These are phyloP conservation scores for Pseudozyma hubeiensis DNA, from an alignment of 1,284 basidiomycete genomes.

Conservation along the genomic window DNA sequence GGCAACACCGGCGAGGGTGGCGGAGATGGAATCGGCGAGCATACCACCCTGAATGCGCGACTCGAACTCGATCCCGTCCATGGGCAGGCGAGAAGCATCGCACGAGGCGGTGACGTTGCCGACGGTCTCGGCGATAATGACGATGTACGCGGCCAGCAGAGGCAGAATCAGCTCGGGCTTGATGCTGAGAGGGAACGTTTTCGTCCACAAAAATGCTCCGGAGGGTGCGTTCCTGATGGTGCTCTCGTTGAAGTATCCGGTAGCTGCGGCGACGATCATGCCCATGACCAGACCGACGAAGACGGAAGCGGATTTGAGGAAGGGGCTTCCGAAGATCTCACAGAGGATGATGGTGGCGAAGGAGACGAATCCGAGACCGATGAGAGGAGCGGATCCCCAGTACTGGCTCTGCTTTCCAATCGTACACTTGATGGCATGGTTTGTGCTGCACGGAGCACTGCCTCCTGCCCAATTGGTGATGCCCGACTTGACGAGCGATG, in stretches of 20 bases:
- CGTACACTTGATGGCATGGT: slow-evolving; percentile 31
- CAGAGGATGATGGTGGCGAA: slow-evolving; percentile 43
- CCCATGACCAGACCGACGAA: slow-evolving; percentile 44
- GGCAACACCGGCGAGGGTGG: slow-evolving; percentile 29
- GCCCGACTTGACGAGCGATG: slow-evolving; percentile 30
- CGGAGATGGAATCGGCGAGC: slow-evolving; percentile 42
- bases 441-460: slow-evolving; percentile 22
- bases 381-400: slow-evolving; percentile 45
- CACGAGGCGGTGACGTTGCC: slow-evolving; percentile 44
- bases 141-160: slow-evolving; percentile 28
- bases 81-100: slow-evolving; percentile 34
- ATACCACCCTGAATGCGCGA: slow-evolving; percentile 44
- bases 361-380: slow-evolving; percentile 41
- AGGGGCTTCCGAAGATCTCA: slow-evolving; percentile 49
- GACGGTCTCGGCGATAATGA: slow-evolving; percentile 37
- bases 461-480: slow-evolving; percentile 50
- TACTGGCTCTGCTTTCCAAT: slow-evolving; percentile 19
- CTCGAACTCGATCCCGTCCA: slow-evolving; percentile 39
- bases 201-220: slow-evolving; percentile 38
- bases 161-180: slow-evolving; percentile 32
- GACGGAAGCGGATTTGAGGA: slow-evolving; percentile 46
- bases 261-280: slow-evolving; percentile 47
- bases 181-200: slow-evolving; percentile 30
- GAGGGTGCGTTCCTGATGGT: slow-evolving; percentile 29
- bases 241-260: slow-evolving; percentile 39